phyloP scores from a whole-genome alignment of 306 rosid species.

The Adenanthera pavonina region DNA sequence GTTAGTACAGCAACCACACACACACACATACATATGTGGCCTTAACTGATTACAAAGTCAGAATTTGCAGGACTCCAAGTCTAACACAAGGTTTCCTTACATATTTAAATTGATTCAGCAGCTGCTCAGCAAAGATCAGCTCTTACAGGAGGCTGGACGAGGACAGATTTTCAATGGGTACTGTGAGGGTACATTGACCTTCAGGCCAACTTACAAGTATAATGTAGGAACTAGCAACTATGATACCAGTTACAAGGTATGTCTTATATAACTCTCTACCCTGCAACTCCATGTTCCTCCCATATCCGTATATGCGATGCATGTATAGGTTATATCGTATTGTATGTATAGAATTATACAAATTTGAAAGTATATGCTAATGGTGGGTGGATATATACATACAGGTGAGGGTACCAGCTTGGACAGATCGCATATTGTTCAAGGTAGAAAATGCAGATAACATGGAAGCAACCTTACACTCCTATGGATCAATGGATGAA shows the following conservation, averaged over 20 bases:
- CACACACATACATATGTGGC: background rate
- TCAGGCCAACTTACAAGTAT: constrained; percentile 84
- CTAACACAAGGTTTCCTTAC: background rate
- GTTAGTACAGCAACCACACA: constrained; percentile 42
- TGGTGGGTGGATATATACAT: background rate
- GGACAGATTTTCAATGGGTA: constrained; percentile 79
- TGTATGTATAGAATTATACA: no score
- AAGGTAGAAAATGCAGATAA: constrained; percentile 51
- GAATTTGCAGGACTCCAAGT: constrained; percentile 22
- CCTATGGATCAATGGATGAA: constrained; percentile 61
- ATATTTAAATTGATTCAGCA: constrained; percentile 35
- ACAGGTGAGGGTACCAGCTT: constrained; percentile 75
- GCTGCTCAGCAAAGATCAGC: constrained; percentile 67
- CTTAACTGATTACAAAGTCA: background rate
- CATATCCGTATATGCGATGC: background rate
- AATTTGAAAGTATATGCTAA: background rate
- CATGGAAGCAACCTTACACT: constrained; percentile 56
- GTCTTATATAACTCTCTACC: background rate
- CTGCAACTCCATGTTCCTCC: background rate
- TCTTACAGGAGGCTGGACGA: constrained; percentile 70
- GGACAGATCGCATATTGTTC: constrained; percentile 79
- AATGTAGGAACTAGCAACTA: constrained; percentile 72
- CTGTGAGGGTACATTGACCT: constrained; percentile 73
- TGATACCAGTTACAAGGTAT: constrained; percentile 80
- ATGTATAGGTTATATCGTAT: background rate